Evolutionary conservation across 208 protist genomes (phyloP).

Genomic region (Trypanosoma melophagium): DNA sequence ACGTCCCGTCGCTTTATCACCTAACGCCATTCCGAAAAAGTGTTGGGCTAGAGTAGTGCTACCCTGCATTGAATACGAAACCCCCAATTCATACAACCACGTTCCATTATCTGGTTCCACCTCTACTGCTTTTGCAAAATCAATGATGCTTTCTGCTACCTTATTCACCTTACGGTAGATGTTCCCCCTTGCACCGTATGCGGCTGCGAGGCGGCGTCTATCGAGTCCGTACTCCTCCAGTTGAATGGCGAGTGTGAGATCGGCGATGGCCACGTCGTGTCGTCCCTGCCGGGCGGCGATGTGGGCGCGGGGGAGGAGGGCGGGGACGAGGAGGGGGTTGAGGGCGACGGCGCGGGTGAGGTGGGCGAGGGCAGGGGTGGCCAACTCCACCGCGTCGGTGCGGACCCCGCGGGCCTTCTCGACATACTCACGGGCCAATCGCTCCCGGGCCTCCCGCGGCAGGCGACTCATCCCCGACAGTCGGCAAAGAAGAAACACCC

Average conservation of each 20-base stretch:
- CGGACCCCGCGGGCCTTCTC: conserved; percentile 50
- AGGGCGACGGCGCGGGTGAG: conserved; percentile 44
- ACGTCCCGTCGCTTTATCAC: conserved; percentile 44
- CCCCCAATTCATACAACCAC: conserved; percentile 79
- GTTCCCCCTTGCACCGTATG: conserved; percentile 63
- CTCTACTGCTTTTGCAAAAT: conserved; percentile 64
- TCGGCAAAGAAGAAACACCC: too few relatives aligned
- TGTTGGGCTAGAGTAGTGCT: conserved; percentile 43
- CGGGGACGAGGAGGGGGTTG: conserved; percentile 50
- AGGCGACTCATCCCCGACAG: neutral
- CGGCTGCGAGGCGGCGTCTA: conserved; percentile 41
- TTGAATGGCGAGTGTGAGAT: conserved; percentile 75
- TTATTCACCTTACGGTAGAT: conserved; percentile 51
- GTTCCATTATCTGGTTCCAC: conserved; percentile 83
- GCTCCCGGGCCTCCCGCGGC: conserved; percentile 21
- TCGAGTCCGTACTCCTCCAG: conserved; percentile 57
- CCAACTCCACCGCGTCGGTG: conserved; percentile 37
- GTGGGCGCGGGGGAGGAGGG: conserved; percentile 53
- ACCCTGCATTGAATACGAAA: conserved; percentile 46
- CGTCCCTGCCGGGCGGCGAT: conserved; percentile 35
- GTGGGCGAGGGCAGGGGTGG: conserved; percentile 35
- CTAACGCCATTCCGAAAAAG: conserved; percentile 42
- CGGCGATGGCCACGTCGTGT: conserved; percentile 43
- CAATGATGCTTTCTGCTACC: conserved; percentile 54
- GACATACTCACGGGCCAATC: conserved; percentile 37